phyloP scores from a whole-genome alignment of 306 rosid species.

The Casuarina glauca region DNA sequence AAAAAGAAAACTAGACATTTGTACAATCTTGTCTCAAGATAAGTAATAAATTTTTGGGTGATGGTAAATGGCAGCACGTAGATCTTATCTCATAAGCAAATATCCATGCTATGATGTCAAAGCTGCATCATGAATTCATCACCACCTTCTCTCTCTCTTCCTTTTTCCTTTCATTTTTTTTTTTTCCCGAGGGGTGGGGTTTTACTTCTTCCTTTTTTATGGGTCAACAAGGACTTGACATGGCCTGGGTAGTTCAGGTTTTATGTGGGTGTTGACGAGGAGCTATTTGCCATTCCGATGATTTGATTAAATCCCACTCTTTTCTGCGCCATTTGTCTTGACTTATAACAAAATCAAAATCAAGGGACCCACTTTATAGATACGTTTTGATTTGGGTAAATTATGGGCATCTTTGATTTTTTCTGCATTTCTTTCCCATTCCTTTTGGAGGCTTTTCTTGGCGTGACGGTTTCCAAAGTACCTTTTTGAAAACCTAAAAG shows the following conservation, averaged over 20 bases:
- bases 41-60: background rate
- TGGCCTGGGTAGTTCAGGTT: conserved; percentile 1
- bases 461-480: background rate
- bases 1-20: no score
- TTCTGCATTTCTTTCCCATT: background rate
- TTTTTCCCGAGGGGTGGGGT: no score
- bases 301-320: conserved; percentile 32
- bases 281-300: background rate
- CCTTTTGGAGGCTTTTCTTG: background rate
- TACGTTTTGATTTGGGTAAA: conserved; percentile 43
- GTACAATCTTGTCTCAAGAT: background rate
- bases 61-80: background rate
- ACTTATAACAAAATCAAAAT: conserved; percentile 40
- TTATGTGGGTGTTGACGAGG: conserved; percentile 24
- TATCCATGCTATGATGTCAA: conserved; percentile 39
- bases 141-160: background rate
- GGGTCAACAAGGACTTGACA: no score
- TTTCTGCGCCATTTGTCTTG: conserved; percentile 25
- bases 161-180: no score
- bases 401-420: conserved; percentile 27
- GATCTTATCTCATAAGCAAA: background rate
- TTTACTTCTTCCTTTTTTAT: no score
- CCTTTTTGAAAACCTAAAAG: background rate
- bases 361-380: conserved; percentile 42
- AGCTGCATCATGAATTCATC: conserved; percentile 38